phyloP scores from a whole-genome alignment of 495 filamentous ascomycete species.

The Aspergillus hancockii region DNA sequence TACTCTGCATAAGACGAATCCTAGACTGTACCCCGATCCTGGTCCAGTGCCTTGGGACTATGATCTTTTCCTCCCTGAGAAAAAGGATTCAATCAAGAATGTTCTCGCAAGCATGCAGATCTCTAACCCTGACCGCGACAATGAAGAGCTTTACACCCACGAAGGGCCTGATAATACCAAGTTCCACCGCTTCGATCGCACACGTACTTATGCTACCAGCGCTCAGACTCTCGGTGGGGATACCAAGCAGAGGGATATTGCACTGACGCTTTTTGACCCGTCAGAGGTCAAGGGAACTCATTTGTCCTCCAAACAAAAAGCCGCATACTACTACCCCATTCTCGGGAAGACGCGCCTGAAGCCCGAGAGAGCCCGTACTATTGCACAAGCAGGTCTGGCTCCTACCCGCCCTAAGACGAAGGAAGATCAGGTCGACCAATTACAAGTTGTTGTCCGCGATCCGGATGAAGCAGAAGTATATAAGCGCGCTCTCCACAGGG shows the following conservation, averaged over 20 bases:
- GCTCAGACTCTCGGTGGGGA: conserved; percentile 61
- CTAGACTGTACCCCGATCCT: conserved; percentile 59
- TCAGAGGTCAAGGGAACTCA: conserved; percentile 36
- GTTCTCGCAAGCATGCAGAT: conserved; percentile 76
- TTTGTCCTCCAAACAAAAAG: conserved; percentile 53
- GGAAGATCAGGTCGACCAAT: conserved; percentile 54
- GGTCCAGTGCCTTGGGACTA: conserved; percentile 68
- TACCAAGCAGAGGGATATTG: conserved; percentile 57
- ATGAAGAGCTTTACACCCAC: conserved; percentile 65
- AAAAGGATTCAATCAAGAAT: conserved; percentile 51
- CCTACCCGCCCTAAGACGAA: conserved; percentile 36
- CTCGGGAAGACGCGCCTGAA: conserved; percentile 66
- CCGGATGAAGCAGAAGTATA: conserved; percentile 54
- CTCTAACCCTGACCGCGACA: conserved; percentile 66
- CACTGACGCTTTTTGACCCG: conserved; percentile 63
- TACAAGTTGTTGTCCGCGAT: conserved; percentile 56
- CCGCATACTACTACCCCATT: conserved; percentile 89
- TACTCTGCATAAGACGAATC: conserved; percentile 63
- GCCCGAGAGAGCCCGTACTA: conserved; percentile 55
- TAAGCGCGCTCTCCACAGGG: conserved; percentile 46
- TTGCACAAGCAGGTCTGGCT: conserved; percentile 47
- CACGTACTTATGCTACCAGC: conserved; percentile 83
- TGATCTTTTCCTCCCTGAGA: conserved; percentile 74
- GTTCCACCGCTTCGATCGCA: conserved; percentile 71
- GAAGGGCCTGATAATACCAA: conserved; percentile 43